Percentiles rank a stretch among this genome's conserved stretches.
These are phyloP conservation scores for Solanum paucissectum DNA, from an alignment of 257 asterid genomes.

Conservation along the genomic window DNA sequence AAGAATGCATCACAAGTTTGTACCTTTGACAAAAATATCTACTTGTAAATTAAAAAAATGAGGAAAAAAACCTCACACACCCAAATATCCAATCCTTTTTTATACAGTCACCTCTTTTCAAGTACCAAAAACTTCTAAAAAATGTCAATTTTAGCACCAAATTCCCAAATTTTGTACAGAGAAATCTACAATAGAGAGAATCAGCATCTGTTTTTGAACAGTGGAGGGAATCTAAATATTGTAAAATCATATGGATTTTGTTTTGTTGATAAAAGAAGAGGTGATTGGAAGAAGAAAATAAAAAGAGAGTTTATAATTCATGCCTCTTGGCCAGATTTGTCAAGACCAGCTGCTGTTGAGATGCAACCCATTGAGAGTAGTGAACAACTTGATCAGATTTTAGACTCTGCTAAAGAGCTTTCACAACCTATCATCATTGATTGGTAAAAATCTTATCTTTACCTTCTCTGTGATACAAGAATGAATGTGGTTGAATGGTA, in stretches of 20 bases:
- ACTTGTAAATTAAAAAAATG: not conserved
- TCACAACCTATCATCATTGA: slow-evolving; percentile 68
- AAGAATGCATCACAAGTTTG: not conserved
- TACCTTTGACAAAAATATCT: not conserved
- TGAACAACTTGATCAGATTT: slow-evolving; percentile 60
- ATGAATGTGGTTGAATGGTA: not conserved
- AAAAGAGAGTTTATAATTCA: slow-evolving; percentile 26
- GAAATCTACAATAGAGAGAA: slow-evolving; percentile 33
- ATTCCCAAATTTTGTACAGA: slow-evolving; percentile 48
- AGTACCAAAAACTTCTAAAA: not conserved
- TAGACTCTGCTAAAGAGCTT: slow-evolving; percentile 39
- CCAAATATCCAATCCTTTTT: slow-evolving; percentile 10
- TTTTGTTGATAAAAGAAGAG: slow-evolving; percentile 18
- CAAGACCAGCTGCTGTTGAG: slow-evolving; percentile 25
- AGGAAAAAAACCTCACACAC: not conserved
- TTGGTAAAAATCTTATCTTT: slow-evolving; percentile 27
- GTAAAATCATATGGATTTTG: slow-evolving; percentile 34
- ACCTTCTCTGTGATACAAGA: not conserved
- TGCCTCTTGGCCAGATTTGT: slow-evolving; percentile 43
- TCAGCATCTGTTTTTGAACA: slow-evolving; percentile 16
- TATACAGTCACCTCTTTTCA: not conserved
- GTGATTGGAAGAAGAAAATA: slow-evolving; percentile 13
- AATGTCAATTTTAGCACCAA: slow-evolving; percentile 61
- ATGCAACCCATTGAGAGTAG: slow-evolving; percentile 44
- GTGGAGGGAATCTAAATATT: slow-evolving; percentile 11